phyloP scores from a whole-genome alignment of 2,329 filamentous ascomycete species.

The Colletotrichum simmondsii region DNA sequence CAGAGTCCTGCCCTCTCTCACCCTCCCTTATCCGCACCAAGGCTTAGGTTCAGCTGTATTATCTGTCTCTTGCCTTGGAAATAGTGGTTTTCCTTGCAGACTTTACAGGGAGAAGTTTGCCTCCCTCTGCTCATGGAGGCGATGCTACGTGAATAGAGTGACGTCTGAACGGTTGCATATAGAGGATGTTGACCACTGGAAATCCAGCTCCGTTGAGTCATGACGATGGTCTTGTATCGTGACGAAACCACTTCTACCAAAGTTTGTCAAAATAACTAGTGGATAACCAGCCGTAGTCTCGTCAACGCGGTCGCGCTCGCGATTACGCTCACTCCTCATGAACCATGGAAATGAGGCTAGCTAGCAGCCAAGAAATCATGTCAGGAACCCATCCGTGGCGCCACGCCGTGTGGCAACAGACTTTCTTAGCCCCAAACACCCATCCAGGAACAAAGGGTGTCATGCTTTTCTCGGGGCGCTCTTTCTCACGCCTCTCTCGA shows the following conservation, averaged over 20 bases:
- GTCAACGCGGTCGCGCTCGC: not conserved
- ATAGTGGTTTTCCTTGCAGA: too few relatives aligned
- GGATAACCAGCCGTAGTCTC: too few relatives aligned
- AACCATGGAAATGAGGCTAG: not conserved
- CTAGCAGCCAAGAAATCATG: not conserved
- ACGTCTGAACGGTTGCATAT: slow-evolving; percentile 15
- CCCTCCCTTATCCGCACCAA: not conserved
- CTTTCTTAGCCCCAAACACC: slow-evolving; percentile 26
- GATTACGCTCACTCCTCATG: not conserved
- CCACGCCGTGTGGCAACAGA: not conserved
- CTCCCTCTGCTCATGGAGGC: slow-evolving; percentile 2
- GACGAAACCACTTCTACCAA: not conserved
- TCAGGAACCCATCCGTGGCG: not conserved
- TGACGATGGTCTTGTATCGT: not conserved
- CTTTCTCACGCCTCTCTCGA: not conserved
- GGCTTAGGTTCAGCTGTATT: not conserved
- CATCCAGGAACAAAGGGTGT: slow-evolving; percentile 13
- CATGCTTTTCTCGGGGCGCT: not conserved
- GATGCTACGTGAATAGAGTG: not conserved
- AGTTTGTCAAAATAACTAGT: not conserved
- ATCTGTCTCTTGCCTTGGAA: not conserved
- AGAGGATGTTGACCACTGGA: not conserved
- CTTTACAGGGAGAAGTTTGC: not conserved
- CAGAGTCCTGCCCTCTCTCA: not conserved
- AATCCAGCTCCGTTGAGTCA: not conserved